A percentile compares a stretch with the other conserved stretches of the same genome.
Conservation (phyloP, 495 filamentous ascomycete species). For the Penicillium ucsense region DNA sequence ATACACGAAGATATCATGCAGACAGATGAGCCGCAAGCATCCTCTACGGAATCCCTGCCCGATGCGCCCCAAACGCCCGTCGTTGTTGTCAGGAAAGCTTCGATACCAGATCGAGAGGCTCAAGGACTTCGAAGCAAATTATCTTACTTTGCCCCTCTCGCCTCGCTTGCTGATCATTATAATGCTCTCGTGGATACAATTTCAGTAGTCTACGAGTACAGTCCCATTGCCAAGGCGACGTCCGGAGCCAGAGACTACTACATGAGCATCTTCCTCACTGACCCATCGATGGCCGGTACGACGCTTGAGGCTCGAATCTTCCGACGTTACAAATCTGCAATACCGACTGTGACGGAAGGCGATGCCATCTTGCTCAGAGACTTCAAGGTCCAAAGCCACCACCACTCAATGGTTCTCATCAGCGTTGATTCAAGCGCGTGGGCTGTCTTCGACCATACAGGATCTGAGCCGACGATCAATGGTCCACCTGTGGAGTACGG, state of each 20-base stretch:
- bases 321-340: slow-evolving; percentile 57
- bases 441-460: slow-evolving; percentile 46
- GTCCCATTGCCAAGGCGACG: slow-evolving; percentile 49
- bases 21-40: not conserved
- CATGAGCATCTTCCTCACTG: slow-evolving; percentile 59
- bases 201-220: slow-evolving; percentile 51
- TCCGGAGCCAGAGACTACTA: slow-evolving; percentile 60
- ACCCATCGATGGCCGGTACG: slow-evolving; percentile 44
- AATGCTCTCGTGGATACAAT: slow-evolving; percentile 52
- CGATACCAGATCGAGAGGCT: slow-evolving; percentile 22
- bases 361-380: slow-evolving; percentile 67
- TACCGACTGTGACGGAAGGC: slow-evolving; percentile 61
- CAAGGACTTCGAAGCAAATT: slow-evolving; percentile 51
- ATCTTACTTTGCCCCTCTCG: slow-evolving; percentile 60
- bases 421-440: slow-evolving; percentile 48
- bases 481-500: slow-evolving; percentile 60
- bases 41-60: too few relatives aligned
- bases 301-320: slow-evolving; percentile 54
- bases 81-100: slow-evolving; percentile 6
- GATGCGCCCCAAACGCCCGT: not conserved
- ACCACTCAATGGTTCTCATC: slow-evolving; percentile 36
- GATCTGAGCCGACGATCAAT: slow-evolving; percentile 38
- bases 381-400: slow-evolving; percentile 53
- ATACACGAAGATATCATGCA: not conserved
- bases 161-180: slow-evolving; percentile 48